Base-by-base conservation (phyloP, 805 yeast genomes). In the Metschnikowia lunata region DNA sequence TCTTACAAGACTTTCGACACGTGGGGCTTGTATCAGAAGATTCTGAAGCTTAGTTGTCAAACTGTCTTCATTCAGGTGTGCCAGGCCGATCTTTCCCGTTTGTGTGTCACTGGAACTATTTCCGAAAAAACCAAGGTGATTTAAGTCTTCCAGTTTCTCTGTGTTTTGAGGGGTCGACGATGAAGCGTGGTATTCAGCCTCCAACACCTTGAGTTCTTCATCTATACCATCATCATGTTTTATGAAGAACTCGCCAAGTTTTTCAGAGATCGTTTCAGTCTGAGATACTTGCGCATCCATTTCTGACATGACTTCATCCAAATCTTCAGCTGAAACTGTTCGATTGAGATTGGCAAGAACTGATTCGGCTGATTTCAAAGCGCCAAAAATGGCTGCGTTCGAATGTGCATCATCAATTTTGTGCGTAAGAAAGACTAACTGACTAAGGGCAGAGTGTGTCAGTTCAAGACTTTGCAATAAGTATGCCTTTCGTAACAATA, bases 341-440 rank as follows among this genome's bases (percentile, higher is more conserved):
- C 51, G 38, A 45, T 71, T 70, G 48, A 69, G 50, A 15, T 50
- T 48, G 13, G 57, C 46, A 46, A 71, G 59, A 6, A 59, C 56
- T 3, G 45, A 41, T 4, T 64, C 44, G 12, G 71, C 60, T 7
- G 56, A 49, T 14, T 52, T 48, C 43, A 70, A 52, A 12, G 65
- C 61, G 13, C 55, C 49, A 39, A 54, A 56, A 6, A 67, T 43
- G 14, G 51, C 48, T 1, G 52, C 45, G 45, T 69, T 69, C 13
- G 59, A 43, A 27, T 54, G 55, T 2, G 73, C 67, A 12, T 71
- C 70, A 48, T 69, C 60, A 13, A 71, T 67, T 48, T 66, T 67
- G 26, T 49, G 39, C 29, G 68, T 40, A 2, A 69, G 52, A 12
- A 47, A 36, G 1, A 43, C 43, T 30, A 71, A 50, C 36, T 66